Percentiles rank a stretch among this genome's conserved stretches.
Evolutionary conservation across 257 asterid genomes (phyloP).

Genomic region (Przewalskia tangutica): DNA sequence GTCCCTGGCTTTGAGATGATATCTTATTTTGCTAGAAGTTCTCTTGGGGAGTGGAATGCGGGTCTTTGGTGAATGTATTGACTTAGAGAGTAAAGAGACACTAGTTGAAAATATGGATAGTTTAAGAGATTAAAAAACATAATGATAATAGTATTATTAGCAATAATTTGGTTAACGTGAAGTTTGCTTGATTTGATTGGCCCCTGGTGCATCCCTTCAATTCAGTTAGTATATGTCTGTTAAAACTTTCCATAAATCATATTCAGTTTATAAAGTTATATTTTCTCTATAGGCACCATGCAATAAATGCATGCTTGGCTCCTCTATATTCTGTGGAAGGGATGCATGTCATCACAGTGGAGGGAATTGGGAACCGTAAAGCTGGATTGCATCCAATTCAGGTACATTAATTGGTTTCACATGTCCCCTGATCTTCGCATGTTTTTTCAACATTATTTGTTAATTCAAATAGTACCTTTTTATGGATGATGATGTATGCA

Average conservation of each 20-base stretch:
- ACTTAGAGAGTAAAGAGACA: not conserved
- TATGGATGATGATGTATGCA: not conserved
- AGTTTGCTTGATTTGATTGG: not conserved
- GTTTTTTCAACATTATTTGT: not conserved
- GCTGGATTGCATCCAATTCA: slow-evolving; percentile 88
- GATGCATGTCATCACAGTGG: slow-evolving; percentile 93
- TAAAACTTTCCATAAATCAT: not conserved
- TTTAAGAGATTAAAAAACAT: not conserved
- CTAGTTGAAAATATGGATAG: not conserved
- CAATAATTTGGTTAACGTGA: not conserved
- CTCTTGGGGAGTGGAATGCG: not conserved
- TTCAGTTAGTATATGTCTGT: not conserved
- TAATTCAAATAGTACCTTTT: not conserved
- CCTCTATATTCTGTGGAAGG: slow-evolving; percentile 95
- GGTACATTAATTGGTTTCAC: slow-evolving; percentile 27
- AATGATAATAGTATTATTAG: not conserved
- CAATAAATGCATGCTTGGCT: slow-evolving; percentile 94
- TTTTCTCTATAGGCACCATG: slow-evolving; percentile 51
- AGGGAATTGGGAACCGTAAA: slow-evolving; percentile 77
- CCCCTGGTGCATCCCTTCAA: not conserved
- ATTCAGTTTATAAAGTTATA: not conserved
- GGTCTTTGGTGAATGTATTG: not conserved
- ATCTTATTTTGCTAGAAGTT: not conserved
- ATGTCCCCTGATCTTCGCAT: not conserved
- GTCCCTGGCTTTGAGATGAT: not conserved